Base-by-base conservation (phyloP, 257 asterid species). In the Galeopsis tetrahit region DNA sequence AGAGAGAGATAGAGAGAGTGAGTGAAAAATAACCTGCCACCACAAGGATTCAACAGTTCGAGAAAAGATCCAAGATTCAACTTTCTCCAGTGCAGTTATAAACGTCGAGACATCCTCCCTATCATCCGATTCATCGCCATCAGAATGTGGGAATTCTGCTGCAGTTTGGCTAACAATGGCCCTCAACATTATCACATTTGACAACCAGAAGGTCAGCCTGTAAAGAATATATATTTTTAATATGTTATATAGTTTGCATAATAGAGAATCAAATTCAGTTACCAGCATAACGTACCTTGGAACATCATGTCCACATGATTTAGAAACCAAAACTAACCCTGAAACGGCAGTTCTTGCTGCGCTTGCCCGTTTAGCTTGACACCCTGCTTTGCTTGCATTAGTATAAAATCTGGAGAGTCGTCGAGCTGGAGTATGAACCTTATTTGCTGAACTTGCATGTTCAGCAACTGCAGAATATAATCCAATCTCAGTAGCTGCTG, bases 271-370 rank as follows among this genome's bases (percentile, higher is more conserved):
- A 59, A 66, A 39, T 35, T 60, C 69, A 62, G 35, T 35, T 38
- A 51, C 69, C 77, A 17, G 57, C 43, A 40, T 6, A 57, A 66
- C 42, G 48, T 62, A 90, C 96, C 98, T 87, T 49, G 98, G 91
- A 70, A 90, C 97, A 81, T 93, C 98, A 75, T 93, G 86, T 58
- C 98, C 98, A 51, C 98, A 93, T 38, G 96, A 90, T 89, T 89
- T 93, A 72, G 96, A 86, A 81, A 93, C 96, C 90, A 90, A 73
- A 73, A 90, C 86, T 75, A 93, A 79, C 28, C 98, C 98, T 34
- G 96, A 87, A 56, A 89, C 77, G 3, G 85, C 85, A 71, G 97
- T 90, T 85, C 92, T 85, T 61, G 96, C 96, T 32, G 96, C 87
- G 78, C 93, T 87, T 40, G 93, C 87, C 51, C 85, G 86, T 81